Percentiles rank a stretch among this genome's conserved stretches.
Evolutionary conservation across 2,329 filamentous ascomycete species (phyloP).

Genomic region (Spiromastix sp.): DNA sequence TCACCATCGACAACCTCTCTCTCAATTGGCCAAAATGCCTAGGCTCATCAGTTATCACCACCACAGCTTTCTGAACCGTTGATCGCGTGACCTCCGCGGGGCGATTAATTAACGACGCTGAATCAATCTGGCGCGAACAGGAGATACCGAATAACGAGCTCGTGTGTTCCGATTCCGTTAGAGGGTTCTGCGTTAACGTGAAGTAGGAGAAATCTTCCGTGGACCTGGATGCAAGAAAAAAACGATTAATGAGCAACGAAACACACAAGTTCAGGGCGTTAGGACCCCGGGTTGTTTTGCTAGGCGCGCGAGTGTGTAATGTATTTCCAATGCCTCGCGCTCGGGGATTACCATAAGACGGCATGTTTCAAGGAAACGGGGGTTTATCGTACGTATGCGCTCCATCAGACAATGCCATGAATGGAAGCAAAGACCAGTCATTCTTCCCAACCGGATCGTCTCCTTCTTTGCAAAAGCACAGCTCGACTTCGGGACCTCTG

Average conservation of each 20-base stretch:
- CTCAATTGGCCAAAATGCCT: constrained; percentile 83
- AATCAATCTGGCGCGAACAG: constrained; percentile 84
- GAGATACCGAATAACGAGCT: constrained; percentile 93
- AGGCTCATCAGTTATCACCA: constrained; percentile 85
- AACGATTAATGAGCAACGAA: not conserved
- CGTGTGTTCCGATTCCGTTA: constrained; percentile 40
- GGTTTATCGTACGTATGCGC: constrained; percentile 67
- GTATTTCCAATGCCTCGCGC: no score
- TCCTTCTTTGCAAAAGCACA: constrained; percentile 74
- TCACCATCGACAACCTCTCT: constrained; percentile 82
- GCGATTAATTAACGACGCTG: constrained; percentile 63
- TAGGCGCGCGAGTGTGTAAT: no score
- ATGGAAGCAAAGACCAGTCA: constrained; percentile 84
- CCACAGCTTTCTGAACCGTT: constrained; percentile 95
- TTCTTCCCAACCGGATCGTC: constrained; percentile 71
- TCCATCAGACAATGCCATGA: constrained; percentile 94
- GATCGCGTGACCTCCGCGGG: constrained; percentile 89
- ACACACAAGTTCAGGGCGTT: constrained; percentile 1
- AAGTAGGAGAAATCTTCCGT: constrained; percentile 99
- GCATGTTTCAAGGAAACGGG: constrained; percentile 1
- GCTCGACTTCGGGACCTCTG: constrained; percentile 84
- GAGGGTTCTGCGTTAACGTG: constrained; percentile 59
- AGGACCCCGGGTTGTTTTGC: not conserved
- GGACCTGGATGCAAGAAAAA: constrained; percentile 42
- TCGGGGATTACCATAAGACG: no score